Conservation (phyloP, 1,139 yeast genomes). For the Hansenula sp. region DNA sequence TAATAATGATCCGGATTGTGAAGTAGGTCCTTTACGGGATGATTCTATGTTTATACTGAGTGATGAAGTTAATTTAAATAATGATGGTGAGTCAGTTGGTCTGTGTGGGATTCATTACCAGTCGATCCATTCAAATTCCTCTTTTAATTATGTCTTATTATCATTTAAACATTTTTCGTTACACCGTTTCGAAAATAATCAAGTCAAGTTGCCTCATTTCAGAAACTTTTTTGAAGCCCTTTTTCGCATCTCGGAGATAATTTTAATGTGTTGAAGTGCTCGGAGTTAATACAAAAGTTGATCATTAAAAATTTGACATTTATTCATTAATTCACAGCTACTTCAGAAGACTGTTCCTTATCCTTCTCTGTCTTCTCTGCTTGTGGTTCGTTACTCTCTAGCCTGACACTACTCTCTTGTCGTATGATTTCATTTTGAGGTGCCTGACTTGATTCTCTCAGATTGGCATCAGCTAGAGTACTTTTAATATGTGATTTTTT, state of each 20-base stretch:
- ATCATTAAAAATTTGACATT: not conserved
- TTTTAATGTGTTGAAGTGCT: too few species aligned
- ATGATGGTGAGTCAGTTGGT: too few species aligned
- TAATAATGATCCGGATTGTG: too few species aligned
- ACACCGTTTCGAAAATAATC: not conserved
- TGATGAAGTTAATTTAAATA: too few species aligned
- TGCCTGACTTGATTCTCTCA: not conserved
- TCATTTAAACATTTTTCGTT: not conserved
- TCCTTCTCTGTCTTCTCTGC: constrained; percentile 7
- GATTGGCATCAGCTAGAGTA: not conserved
- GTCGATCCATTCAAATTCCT: too few species aligned
- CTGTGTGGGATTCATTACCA: too few species aligned
- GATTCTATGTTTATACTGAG: too few species aligned
- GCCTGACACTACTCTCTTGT: constrained; percentile 1
- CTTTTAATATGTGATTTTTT: not conserved
- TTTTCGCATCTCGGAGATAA: not conserved
- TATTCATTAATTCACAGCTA: too few species aligned
- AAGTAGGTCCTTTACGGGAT: too few species aligned
- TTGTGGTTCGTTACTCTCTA: constrained; percentile 7
- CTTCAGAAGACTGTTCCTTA: not conserved
- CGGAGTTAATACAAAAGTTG: not conserved
- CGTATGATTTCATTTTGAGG: not conserved
- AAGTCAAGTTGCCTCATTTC: not conserved
- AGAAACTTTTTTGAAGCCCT: not conserved
- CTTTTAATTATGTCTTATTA: too few species aligned